These are phyloP conservation scores for Citrullus colocynthis DNA, from an alignment of 306 rosid genomes.

Conservation along the genomic window DNA sequence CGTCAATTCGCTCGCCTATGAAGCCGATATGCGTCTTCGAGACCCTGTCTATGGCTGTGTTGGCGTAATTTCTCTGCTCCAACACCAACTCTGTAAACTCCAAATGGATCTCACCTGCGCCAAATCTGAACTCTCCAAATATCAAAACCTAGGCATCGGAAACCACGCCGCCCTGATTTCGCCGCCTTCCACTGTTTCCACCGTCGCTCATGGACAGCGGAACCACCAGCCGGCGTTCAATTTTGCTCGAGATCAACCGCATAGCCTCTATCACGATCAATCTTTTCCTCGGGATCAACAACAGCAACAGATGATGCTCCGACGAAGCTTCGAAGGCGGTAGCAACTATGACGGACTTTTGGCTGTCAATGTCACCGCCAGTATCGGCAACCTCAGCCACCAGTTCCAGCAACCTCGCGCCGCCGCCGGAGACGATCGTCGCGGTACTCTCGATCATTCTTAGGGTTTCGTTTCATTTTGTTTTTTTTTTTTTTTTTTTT, in stretches of 20 bases:
- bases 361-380: slow-evolving; percentile 69
- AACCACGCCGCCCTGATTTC: slow-evolving; percentile 35
- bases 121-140: slow-evolving; percentile 76
- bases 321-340: slow-evolving; percentile 24
- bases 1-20: slow-evolving; percentile 89
- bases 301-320: slow-evolving; percentile 20
- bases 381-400: slow-evolving; percentile 49
- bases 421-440: slow-evolving; percentile 60
- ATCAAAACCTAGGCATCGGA: slow-evolving; percentile 43
- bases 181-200: slow-evolving; percentile 10
- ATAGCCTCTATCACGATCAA: slow-evolving; percentile 42
- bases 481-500: slow-evolving; percentile 10
- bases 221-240: slow-evolving; percentile 18
- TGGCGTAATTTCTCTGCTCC: slow-evolving; percentile 84
- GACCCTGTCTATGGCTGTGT: slow-evolving; percentile 95
- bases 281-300: slow-evolving; percentile 49
- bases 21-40: slow-evolving; percentile 93
- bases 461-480: slow-evolving; percentile 19
- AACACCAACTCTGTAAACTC: slow-evolving; percentile 91
- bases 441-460: slow-evolving; percentile 56
- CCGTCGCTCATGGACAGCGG: slow-evolving; percentile 2
- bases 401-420: slow-evolving; percentile 65
- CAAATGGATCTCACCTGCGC: slow-evolving; percentile 87
- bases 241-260: slow-evolving; percentile 22
- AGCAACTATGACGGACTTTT: slow-evolving; percentile 53